Conservation (phyloP, 257 asterid species). For the Avicennia marina region DNA sequence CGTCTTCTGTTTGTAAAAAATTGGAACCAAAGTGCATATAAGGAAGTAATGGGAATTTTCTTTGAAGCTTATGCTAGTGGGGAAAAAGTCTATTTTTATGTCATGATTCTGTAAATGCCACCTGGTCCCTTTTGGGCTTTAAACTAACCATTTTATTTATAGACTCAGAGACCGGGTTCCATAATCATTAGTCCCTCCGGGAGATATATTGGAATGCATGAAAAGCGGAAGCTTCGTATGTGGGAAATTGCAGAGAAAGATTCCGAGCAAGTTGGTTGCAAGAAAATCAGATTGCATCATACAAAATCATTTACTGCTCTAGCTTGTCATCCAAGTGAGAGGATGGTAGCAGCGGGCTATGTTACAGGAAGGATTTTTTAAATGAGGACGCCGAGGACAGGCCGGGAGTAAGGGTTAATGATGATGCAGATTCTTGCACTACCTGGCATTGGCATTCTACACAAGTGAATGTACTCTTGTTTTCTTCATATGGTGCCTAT, state of each 20-base stretch:
- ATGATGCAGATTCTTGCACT: conserved; percentile 87
- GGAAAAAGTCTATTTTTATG: too few species aligned
- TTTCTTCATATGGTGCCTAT: conserved; percentile 90
- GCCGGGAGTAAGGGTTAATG: conserved; percentile 74
- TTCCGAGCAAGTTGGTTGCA: conserved; percentile 36
- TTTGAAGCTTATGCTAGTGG: neutral
- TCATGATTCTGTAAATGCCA: too few species aligned
- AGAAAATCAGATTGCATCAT: conserved; percentile 70
- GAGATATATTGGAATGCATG: conserved; percentile 53
- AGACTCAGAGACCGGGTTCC: conserved; percentile 46
- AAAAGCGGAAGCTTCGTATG: conserved; percentile 54
- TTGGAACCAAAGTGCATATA: too few species aligned
- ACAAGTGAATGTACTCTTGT: conserved; percentile 70
- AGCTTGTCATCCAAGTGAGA: conserved; percentile 90
- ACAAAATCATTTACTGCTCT: conserved; percentile 58
- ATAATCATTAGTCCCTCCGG: conserved; percentile 58
- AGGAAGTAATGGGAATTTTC: too few species aligned
- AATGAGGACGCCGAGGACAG: conserved; percentile 46
- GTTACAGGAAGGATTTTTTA: conserved; percentile 73
- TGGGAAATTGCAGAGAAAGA: conserved; percentile 82
- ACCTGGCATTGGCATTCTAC: conserved; percentile 98
- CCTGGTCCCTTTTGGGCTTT: too few species aligned
- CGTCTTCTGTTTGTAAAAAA: too few species aligned
- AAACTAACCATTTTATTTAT: conserved; percentile 21
- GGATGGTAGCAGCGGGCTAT: conserved; percentile 89